Percentiles rank a stretch among this genome's conserved stretches.
phyloP scores from a whole-genome alignment of 2,329 filamentous ascomycete genomes.

The Thielaviopsis ethacetica region DNA sequence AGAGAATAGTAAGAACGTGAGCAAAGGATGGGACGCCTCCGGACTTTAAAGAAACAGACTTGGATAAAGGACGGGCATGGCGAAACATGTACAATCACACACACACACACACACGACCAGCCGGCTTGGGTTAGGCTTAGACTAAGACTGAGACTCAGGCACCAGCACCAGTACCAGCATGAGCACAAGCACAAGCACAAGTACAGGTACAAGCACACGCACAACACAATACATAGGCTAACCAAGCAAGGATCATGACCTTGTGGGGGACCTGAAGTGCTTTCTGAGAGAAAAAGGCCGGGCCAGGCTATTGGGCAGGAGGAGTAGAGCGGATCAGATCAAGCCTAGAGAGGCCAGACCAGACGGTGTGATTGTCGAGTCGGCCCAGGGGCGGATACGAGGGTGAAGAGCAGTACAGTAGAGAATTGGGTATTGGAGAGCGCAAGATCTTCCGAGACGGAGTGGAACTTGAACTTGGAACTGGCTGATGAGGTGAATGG shows the following conservation, averaged over 20 bases:
- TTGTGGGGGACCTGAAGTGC: conserved; percentile 1
- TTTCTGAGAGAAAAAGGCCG: neutral
- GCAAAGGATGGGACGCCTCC: neutral
- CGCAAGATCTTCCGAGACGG: too few relatives aligned
- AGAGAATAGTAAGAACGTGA: conserved; percentile 5
- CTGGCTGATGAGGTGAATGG: conserved; percentile 1
- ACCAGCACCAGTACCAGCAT: too few relatives aligned
- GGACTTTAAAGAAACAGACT: conserved; percentile 1
- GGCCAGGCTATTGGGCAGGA: conserved; percentile 2
- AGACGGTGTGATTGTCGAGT: too few relatives aligned
- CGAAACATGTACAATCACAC: neutral
- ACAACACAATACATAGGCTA: neutral
- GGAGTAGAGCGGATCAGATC: neutral
- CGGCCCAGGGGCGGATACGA: too few relatives aligned
- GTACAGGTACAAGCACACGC: neutral
- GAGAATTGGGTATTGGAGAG: too few relatives aligned
- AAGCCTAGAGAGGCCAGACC: too few relatives aligned
- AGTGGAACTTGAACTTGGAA: too few relatives aligned
- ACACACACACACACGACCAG: neutral
- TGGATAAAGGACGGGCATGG: neutral
- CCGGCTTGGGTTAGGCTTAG: too few relatives aligned
- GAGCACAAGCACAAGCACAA: too few relatives aligned
- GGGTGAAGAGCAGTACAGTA: too few relatives aligned
- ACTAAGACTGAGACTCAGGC: too few relatives aligned
- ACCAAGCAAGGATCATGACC: conserved; percentile 1